Percentiles rank a stretch among this genome's conserved stretches.
phyloP scores from a whole-genome alignment of 2,329 filamentous ascomycete species.

The Aspergillus ochraceoroseus region DNA sequence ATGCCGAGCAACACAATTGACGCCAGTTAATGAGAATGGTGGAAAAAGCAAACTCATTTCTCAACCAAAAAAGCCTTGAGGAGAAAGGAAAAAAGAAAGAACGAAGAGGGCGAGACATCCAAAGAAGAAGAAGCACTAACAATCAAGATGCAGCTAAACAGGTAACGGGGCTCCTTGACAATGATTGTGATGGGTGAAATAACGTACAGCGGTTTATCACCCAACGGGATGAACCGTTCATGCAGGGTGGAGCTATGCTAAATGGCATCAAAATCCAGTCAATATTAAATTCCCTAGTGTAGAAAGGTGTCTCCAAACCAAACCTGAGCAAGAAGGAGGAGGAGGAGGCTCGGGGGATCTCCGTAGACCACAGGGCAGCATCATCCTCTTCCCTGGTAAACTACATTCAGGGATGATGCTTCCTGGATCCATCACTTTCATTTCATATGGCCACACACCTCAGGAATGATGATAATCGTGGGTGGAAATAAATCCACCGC shows the following conservation, averaged over 20 bases:
- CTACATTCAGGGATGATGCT: conserved; percentile 8
- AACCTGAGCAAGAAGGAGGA: conserved; percentile 6
- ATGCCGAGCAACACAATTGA: conserved; percentile 11
- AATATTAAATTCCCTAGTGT: conserved; percentile 8
- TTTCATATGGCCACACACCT: conserved; percentile 9
- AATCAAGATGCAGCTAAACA: conserved; percentile 18
- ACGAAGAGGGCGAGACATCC: conserved; percentile 4
- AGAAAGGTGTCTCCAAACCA: conserved; percentile 2
- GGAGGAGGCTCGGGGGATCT: conserved; percentile 14
- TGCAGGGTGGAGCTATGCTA: conserved; percentile 18
- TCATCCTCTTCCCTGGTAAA: conserved; percentile 8
- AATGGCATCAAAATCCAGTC: conserved; percentile 9
- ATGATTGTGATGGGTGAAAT: conserved; percentile 21
- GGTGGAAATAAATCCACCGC: conserved; percentile 12
- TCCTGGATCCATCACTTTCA: conserved; percentile 4
- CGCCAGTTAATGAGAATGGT: conserved; percentile 8
- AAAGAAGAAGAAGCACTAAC: conserved; percentile 11
- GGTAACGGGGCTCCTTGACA: conserved; percentile 15
- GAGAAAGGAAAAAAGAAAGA: conserved; percentile 1
- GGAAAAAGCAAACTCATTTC: conserved; percentile 9
- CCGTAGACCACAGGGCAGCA: no score
- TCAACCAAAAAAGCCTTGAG: conserved; percentile 1
- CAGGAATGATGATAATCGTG: conserved; percentile 13
- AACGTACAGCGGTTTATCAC: conserved; percentile 18
- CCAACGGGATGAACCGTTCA: conserved; percentile 19